Conservation (phyloP, 352 stramenopile species). For the Phytophthora meadii region DNA sequence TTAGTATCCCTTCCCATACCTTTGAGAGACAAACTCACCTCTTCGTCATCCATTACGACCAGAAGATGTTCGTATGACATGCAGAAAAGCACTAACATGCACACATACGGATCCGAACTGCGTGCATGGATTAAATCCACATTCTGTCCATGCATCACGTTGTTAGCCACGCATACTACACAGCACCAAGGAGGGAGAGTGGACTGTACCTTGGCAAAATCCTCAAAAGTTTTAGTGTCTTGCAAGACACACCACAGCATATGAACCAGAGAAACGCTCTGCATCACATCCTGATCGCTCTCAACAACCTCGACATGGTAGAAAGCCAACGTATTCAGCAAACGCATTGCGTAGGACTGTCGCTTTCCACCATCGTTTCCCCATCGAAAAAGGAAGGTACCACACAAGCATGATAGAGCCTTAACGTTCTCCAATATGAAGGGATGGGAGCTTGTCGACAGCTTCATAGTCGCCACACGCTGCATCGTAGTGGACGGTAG, state of each 20-base stretch:
- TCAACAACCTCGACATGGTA: slow-evolving; percentile 41
- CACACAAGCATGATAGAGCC: slow-evolving; percentile 49
- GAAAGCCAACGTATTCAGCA: slow-evolving; percentile 72
- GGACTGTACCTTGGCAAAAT: slow-evolving; percentile 50
- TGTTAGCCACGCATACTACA: slow-evolving; percentile 1
- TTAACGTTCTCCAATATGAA: slow-evolving; percentile 59
- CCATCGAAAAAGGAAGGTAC: slow-evolving; percentile 71
- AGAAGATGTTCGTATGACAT: slow-evolving; percentile 72
- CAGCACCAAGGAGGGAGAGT: background rate
- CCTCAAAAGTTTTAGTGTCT: slow-evolving; percentile 61
- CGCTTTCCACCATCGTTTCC: slow-evolving; percentile 45
- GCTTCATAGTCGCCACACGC: slow-evolving; percentile 20
- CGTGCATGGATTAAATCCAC: slow-evolving; percentile 51
- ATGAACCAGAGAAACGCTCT: slow-evolving; percentile 48
- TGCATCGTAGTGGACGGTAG: slow-evolving; percentile 5
- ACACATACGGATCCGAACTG: slow-evolving; percentile 52
- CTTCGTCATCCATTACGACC: slow-evolving; percentile 71
- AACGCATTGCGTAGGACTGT: slow-evolving; percentile 49
- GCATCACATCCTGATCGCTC: slow-evolving; percentile 5
- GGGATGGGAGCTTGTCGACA: slow-evolving; percentile 31
- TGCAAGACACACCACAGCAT: slow-evolving; percentile 72
- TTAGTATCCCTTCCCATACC: background rate
- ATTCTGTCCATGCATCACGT: slow-evolving; percentile 33
- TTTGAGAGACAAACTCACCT: slow-evolving; percentile 40
- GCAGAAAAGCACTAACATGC: slow-evolving; percentile 62